Percentiles rank a stretch among this genome's conserved stretches.
Evolutionary conservation across 208 protist genomes (phyloP).

Genomic region (Trypanosoma scelopori): DNA sequence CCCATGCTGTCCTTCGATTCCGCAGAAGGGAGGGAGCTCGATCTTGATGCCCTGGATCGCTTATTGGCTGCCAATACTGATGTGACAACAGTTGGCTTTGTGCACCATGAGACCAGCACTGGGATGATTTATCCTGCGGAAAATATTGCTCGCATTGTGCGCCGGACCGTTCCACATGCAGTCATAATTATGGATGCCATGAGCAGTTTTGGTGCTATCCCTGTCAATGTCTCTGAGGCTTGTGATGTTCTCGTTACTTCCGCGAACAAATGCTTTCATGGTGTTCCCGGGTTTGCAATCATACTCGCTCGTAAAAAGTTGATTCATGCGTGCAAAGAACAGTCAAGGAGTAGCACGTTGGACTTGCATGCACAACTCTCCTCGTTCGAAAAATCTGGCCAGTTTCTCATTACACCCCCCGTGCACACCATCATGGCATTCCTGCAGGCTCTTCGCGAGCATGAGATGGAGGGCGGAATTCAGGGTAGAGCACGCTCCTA

Average conservation of each 20-base stretch:
- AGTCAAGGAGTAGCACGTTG: constrained; percentile 54
- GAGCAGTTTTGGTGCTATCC: constrained; percentile 80
- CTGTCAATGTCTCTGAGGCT: constrained; percentile 48
- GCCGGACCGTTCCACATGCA: constrained; percentile 43
- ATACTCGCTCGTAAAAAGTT: constrained; percentile 48
- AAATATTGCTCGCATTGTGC: constrained; percentile 54
- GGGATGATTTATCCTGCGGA: constrained; percentile 88
- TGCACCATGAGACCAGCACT: constrained; percentile 90
- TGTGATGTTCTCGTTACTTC: constrained; percentile 77
- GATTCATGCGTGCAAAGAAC: constrained; percentile 55
- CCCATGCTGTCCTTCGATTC: constrained; percentile 45
- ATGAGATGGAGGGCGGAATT: constrained; percentile 73
- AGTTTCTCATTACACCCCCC: constrained; percentile 81
- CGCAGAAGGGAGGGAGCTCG: constrained; percentile 64
- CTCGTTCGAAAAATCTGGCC: constrained; percentile 66
- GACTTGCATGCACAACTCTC: constrained; percentile 67
- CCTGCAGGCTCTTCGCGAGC: constrained; percentile 69
- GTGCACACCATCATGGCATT: constrained; percentile 85
- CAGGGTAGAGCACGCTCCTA: constrained; percentile 46
- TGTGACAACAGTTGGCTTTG: constrained; percentile 73
- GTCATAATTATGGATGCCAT: constrained; percentile 86
- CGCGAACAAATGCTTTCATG: constrained; percentile 90
- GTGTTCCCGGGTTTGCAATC: constrained; percentile 82
- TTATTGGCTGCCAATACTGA: constrained; percentile 52
- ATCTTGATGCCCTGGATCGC: constrained; percentile 43